Percentiles rank a stretch among this genome's conserved stretches.
Conservation (phyloP, 805 yeast genomes). For the Pichia ethanolica region DNA sequence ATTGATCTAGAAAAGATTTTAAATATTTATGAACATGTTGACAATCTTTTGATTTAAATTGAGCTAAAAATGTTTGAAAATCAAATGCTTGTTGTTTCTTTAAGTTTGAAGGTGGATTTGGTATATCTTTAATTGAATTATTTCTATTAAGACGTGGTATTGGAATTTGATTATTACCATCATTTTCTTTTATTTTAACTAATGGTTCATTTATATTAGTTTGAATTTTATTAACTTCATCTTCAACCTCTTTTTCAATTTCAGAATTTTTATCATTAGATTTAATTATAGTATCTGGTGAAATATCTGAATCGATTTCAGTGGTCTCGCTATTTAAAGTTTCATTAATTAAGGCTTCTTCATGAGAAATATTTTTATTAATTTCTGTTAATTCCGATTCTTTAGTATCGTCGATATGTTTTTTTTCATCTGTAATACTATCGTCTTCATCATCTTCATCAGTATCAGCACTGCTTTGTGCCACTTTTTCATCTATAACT, state of each 20-base stretch:
- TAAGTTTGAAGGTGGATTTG: slow-evolving; percentile 25
- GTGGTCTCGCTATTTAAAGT: neutral
- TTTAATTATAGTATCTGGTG: too few relatives aligned
- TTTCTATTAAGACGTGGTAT: neutral
- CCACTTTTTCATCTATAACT: too few relatives aligned
- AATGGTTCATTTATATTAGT: neutral
- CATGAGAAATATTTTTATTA: neutral
- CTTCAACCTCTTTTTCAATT: slow-evolving; percentile 5
- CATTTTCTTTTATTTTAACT: too few relatives aligned
- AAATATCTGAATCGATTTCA: neutral
- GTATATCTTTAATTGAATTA: slow-evolving; percentile 15
- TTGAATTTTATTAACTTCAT: slow-evolving; percentile 7
- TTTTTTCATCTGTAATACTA: neutral
- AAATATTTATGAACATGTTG: slow-evolving; percentile 85
- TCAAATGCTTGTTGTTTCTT: slow-evolving; percentile 48
- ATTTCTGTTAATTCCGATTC: neutral
- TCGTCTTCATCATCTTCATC: slow-evolving; percentile 17
- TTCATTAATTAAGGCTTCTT: slow-evolving; percentile 1
- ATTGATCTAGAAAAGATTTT: slow-evolving; percentile 75
- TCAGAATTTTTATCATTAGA: neutral
- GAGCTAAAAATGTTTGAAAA: slow-evolving; percentile 70
- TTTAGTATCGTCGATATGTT: neutral
- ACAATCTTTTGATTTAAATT: slow-evolving; percentile 66
- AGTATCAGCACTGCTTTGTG: neutral
- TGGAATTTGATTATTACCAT: neutral